A percentile compares a stretch with the other conserved stretches of the same genome.
Conservation (phyloP, 2,329 filamentous ascomycete species). For the Nakataea oryzae region DNA sequence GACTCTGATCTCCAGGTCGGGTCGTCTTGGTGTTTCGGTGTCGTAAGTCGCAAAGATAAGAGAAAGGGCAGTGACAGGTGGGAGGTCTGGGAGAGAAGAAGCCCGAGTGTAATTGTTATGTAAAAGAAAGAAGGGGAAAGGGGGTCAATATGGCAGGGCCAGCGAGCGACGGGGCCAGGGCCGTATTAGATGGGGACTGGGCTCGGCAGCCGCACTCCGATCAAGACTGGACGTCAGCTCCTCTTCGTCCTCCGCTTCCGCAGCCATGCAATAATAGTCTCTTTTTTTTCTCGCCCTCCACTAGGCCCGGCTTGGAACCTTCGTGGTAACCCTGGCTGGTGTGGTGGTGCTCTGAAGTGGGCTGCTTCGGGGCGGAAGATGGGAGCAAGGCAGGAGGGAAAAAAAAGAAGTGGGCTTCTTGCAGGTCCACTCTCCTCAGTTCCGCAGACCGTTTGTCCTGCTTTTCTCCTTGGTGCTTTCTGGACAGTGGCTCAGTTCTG, state of each 20-base stretch:
- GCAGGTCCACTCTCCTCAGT: neutral
- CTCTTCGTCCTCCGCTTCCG: neutral
- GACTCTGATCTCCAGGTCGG: neutral
- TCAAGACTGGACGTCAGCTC: neutral
- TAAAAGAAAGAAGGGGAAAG: constrained; percentile 29
- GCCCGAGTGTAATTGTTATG: constrained; percentile 29
- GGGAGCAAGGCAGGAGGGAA: neutral
- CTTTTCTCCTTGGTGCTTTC: neutral
- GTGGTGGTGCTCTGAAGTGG: neutral
- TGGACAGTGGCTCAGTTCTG: neutral
- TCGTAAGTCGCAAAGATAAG: constrained; percentile 22
- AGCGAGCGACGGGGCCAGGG: neutral
- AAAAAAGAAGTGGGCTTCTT: neutral
- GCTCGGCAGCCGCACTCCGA: neutral
- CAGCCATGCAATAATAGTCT: neutral
- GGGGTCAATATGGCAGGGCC: constrained; percentile 11
- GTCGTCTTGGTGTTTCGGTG: constrained; percentile 3
- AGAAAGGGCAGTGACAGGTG: constrained; percentile 25
- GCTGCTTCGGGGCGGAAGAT: neutral
- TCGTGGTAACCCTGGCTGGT: neutral
- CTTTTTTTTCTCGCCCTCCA: neutral
- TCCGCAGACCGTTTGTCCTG: neutral
- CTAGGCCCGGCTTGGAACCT: neutral
- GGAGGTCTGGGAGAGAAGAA: constrained; percentile 23
- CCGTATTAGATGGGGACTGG: neutral